Conservation (phyloP, 2,329 filamentous ascomycete species). For the Claviceps purpurea region DNA sequence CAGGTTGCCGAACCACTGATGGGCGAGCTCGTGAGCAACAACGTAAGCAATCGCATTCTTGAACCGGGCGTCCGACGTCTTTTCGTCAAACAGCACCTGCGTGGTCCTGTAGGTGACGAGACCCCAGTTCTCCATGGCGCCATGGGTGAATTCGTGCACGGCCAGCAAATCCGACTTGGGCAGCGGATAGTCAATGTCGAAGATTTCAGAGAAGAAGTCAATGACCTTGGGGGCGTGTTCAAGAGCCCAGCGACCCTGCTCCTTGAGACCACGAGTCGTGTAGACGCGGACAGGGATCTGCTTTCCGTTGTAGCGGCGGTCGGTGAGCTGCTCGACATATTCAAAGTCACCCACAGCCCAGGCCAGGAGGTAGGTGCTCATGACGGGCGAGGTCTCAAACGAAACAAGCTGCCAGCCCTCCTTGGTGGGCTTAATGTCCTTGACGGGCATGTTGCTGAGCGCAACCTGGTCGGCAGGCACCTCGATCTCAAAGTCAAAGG, state of each 20-base stretch:
- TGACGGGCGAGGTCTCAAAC: conserved; percentile 74
- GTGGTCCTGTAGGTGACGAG: conserved; percentile 93
- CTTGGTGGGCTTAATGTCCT: conserved; percentile 44
- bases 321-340: conserved; percentile 83
- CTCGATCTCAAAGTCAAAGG: conserved; percentile 88
- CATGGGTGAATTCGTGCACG: conserved; percentile 80
- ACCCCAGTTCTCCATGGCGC: conserved; percentile 94
- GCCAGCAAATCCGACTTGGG: conserved; percentile 85
- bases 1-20: conserved; percentile 92
- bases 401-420: conserved; percentile 60
- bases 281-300: conserved; percentile 88
- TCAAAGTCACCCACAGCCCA: conserved; percentile 97
- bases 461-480: conserved; percentile 79
- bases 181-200: conserved; percentile 82
- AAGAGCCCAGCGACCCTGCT: conserved; percentile 80
- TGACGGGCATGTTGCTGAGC: conserved; percentile 91
- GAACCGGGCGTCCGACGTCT: conserved; percentile 78
- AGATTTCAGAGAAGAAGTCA: conserved; percentile 93
- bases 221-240: conserved; percentile 87
- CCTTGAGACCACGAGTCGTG: conserved; percentile 85
- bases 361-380: conserved; percentile 84
- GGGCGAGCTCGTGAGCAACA: conserved; percentile 92
- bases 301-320: conserved; percentile 82
- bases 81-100: conserved; percentile 89
- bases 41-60: conserved; percentile 94